These are phyloP conservation scores for Pseudisothecium myosuroides DNA, from an alignment of 225 moss, liverwort and hornwort genomes.

Conservation along the genomic window DNA sequence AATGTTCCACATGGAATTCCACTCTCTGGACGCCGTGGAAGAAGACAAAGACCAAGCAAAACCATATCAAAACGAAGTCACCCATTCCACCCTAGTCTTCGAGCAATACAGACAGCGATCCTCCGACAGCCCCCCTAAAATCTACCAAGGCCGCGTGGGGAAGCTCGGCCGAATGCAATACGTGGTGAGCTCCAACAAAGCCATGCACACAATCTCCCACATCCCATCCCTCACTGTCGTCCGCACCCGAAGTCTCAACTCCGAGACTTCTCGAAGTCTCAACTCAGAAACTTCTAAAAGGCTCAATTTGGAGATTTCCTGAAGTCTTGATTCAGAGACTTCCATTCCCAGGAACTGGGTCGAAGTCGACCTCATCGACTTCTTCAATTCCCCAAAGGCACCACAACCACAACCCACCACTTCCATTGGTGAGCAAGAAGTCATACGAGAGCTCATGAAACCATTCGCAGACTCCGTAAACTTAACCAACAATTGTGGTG, in stretches of 20 bases:
- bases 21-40: not conserved
- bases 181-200: not conserved
- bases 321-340: not conserved
- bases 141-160: slow-evolving; percentile 7
- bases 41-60: not conserved
- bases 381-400: not conserved
- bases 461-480: slow-evolving; percentile 27
- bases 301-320: not conserved
- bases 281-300: not conserved
- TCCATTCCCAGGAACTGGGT: slow-evolving; percentile 3
- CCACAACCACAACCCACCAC: not conserved
- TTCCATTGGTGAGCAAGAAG: not conserved
- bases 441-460: slow-evolving; percentile 8
- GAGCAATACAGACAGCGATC: not conserved
- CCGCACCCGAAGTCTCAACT: not conserved
- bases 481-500: not conserved
- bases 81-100: not conserved
- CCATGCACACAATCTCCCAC: not conserved
- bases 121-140: not conserved
- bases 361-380: slow-evolving; percentile 28
- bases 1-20: not conserved
- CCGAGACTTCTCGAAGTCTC: not conserved
- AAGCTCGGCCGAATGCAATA: not conserved
- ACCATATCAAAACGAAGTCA: not conserved
- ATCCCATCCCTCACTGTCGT: not conserved